Evolutionary conservation across 2,329 filamentous ascomycete genomes (phyloP).

Genomic region (Pestalotiopsis sp.): DNA sequence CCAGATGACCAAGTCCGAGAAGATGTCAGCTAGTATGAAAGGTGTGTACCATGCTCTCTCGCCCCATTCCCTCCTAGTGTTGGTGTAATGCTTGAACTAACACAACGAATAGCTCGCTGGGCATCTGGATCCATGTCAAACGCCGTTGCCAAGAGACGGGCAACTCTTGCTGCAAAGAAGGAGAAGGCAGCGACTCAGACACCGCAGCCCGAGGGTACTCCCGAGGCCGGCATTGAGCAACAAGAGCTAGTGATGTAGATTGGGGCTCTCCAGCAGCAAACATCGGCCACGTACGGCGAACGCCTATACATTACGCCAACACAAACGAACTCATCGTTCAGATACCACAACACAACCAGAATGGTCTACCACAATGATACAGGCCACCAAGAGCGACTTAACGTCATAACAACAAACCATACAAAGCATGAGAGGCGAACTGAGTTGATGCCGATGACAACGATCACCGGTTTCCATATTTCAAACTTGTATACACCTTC

Average conservation of each 20-base stretch:
- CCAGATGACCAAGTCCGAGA: conserved; percentile 66
- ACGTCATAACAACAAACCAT: background rate
- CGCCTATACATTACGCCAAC: background rate
- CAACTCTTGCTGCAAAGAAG: conserved; percentile 63
- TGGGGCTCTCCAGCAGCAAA: background rate
- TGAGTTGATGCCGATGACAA: background rate
- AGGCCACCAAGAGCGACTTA: background rate
- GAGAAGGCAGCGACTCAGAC: conserved; percentile 51
- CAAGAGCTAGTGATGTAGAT: background rate
- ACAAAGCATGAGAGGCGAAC: background rate
- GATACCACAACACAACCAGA: background rate
- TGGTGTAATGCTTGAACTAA: background rate
- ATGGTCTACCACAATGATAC: background rate
- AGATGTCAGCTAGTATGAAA: conserved; percentile 69
- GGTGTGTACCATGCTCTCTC: conserved; percentile 43
- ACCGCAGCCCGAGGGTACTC: conserved; percentile 16
- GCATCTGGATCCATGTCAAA: conserved; percentile 62
- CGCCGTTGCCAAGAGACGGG: conserved; percentile 63
- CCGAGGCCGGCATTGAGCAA: conserved; percentile 13
- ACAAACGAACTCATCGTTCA: background rate
- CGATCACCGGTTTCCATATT: background rate
- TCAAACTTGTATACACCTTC: background rate
- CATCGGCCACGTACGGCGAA: background rate
- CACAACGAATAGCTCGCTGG: conserved; percentile 52
- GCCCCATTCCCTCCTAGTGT: background rate